Evolutionary conservation across 2,329 filamentous ascomycete species (phyloP).

Genomic region (Pseudocercospora pini-densiflorae): DNA sequence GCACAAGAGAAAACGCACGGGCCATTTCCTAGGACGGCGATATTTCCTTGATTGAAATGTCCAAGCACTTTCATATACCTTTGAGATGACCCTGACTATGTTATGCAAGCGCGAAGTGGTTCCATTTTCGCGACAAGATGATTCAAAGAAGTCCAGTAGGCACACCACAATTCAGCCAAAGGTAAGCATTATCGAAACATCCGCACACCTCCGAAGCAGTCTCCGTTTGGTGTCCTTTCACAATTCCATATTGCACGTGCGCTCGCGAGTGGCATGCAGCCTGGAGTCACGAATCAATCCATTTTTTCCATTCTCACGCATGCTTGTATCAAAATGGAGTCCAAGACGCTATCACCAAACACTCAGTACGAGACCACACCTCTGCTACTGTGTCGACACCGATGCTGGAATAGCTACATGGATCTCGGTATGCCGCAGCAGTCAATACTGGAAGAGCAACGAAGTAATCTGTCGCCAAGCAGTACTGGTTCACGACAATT

Average conservation of each 20-base stretch:
- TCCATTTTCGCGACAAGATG: too few relatives aligned
- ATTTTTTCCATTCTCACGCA: background rate
- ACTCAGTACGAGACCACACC: background rate
- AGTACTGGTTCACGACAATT: background rate
- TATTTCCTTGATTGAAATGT: background rate
- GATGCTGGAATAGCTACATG: background rate
- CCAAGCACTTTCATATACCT: background rate
- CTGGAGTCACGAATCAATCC: background rate
- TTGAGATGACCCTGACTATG: background rate
- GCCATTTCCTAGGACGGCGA: background rate
- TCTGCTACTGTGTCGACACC: background rate
- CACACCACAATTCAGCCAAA: too few relatives aligned
- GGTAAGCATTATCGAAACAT: too few relatives aligned
- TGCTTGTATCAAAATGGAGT: background rate
- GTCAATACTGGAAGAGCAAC: background rate
- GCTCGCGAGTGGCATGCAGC: too few relatives aligned
- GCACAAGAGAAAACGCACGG: background rate
- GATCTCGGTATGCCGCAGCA: background rate
- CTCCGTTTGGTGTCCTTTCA: too few relatives aligned
- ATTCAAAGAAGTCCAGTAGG: too few relatives aligned
- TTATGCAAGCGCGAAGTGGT: background rate
- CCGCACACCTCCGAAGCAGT: too few relatives aligned
- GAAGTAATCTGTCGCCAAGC: background rate
- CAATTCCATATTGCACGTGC: too few relatives aligned
- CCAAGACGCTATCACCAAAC: background rate